Evolutionary conservation across 2,329 filamentous ascomycete species (phyloP), one percentile per base, ranked within the genome.

Genomic region (Calonectria pseudoreteaudii): DNA sequence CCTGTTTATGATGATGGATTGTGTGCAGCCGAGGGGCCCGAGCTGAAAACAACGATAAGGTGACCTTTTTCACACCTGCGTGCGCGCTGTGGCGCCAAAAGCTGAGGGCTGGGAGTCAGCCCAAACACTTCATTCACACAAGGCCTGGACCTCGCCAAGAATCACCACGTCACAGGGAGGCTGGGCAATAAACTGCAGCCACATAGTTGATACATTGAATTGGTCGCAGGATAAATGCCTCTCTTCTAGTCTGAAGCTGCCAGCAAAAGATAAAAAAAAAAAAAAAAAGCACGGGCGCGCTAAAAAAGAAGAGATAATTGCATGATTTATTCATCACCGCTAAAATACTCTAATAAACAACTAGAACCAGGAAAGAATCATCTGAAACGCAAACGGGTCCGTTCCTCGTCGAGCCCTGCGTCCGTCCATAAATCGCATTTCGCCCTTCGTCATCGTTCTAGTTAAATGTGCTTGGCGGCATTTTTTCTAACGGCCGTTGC

Each of bases 331-430:
- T 28, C 38, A 38, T 41, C 26, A 62, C 56, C 20, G 23, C 56
- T 62, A 62, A 62, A 62, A 62, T 62, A 62, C 56, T 62, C 56
- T 62, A 30, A 28, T 62, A 38, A 5, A 62, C 18, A 26, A 23
- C 56, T 38, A 62, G 56, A 62, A 62, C 56, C 34, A 41, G 23
- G 56, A 44, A 28, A 62, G 56, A 62, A 62, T 20, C 56, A n/a
- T 62, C 8, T 62, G 56, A 62, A 62, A 62, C 56, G 23, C 23
- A 14, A 8, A 38, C 13, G 56, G 56, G 56, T 60, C 56, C 34
- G 53, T 36, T 36, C 53, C 8, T 16, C 28, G 36, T 36, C 53
- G 34, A 36, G 31, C 20, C 31, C 34, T 38, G 11, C 38, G 36
- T 10, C 4, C 26, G 13, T 62, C 36, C 56, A 44, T 62, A 30